A percentile compares a stretch with the other conserved stretches of the same genome.
Evolutionary conservation across 768 basidiomycete genomes (phyloP).

Genomic region (Russula abietina): DNA sequence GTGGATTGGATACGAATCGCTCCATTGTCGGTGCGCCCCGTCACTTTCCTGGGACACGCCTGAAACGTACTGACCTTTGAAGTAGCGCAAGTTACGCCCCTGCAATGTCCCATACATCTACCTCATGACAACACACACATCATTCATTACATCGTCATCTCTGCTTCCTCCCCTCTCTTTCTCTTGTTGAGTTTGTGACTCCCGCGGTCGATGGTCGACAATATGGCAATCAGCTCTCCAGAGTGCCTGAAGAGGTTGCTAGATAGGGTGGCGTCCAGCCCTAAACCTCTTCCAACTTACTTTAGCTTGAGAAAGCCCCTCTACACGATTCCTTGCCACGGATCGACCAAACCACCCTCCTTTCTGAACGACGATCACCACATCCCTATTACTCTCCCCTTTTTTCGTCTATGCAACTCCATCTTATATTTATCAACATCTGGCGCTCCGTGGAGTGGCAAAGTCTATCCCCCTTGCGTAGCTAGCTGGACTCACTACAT

Average conservation of each 20-base stretch:
- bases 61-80: neutral
- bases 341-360: neutral
- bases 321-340: neutral
- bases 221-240: neutral
- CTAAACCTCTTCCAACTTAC: neutral
- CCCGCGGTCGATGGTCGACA: neutral
- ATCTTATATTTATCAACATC: slow-evolving; percentile 1
- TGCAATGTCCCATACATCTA: slow-evolving; percentile 21
- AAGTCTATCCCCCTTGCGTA: slow-evolving; percentile 7
- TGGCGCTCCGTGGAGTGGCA: slow-evolving; percentile 3
- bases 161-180: neutral
- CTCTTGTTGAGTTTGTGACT: neutral
- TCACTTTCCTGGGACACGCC: neutral
- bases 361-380: neutral
- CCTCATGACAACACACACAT: slow-evolving; percentile 20
- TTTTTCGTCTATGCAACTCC: slow-evolving; percentile 9
- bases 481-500: slow-evolving; percentile 3
- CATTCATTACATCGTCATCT: slow-evolving; percentile 20
- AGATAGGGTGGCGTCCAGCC: neutral
- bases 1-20: slow-evolving; percentile 22
- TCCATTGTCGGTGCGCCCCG: slow-evolving; percentile 12
- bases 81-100: slow-evolving; percentile 20
- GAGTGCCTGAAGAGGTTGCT: neutral
- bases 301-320: neutral
- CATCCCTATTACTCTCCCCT: slow-evolving; percentile 5